Conservation (phyloP, 305 asterid species). For the Rubia tinctorum region DNA sequence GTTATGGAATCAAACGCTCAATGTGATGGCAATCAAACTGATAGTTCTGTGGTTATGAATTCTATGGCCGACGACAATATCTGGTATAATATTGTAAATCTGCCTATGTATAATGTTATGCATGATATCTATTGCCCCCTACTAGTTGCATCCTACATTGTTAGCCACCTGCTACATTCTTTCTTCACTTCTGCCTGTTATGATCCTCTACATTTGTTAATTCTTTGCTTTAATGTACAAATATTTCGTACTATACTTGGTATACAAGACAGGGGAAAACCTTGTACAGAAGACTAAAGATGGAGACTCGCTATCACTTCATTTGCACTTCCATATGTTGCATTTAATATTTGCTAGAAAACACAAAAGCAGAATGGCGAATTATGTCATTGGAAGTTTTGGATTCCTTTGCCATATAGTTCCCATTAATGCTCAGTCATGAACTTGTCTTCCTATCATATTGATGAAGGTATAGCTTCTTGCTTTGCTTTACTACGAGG, state of each 20-base stretch:
- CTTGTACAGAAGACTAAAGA: background rate
- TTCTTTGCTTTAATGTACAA: background rate
- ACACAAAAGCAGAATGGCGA: background rate
- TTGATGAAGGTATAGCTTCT: background rate
- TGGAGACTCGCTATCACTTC: background rate
- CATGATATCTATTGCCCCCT: background rate
- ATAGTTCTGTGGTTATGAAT: slow-evolving; percentile 30
- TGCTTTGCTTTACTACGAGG: background rate
- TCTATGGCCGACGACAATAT: slow-evolving; percentile 42
- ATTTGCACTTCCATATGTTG: background rate
- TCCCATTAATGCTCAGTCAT: background rate
- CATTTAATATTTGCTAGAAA: background rate
- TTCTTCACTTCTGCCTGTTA: background rate
- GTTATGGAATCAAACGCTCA: slow-evolving; percentile 31
- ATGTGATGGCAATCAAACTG: slow-evolving; percentile 29
- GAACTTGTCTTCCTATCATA: background rate
- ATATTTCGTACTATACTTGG: background rate
- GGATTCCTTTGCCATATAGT: background rate
- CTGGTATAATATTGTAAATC: slow-evolving; percentile 41
- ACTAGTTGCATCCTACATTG: background rate
- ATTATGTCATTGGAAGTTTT: background rate
- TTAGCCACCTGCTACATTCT: background rate
- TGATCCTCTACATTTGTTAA: background rate
- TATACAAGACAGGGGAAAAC: background rate
- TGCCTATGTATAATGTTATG: background rate